Conservation (phyloP, 1,284 basidiomycete species). For the Cutaneotrichosporon daszewskae region DNA sequence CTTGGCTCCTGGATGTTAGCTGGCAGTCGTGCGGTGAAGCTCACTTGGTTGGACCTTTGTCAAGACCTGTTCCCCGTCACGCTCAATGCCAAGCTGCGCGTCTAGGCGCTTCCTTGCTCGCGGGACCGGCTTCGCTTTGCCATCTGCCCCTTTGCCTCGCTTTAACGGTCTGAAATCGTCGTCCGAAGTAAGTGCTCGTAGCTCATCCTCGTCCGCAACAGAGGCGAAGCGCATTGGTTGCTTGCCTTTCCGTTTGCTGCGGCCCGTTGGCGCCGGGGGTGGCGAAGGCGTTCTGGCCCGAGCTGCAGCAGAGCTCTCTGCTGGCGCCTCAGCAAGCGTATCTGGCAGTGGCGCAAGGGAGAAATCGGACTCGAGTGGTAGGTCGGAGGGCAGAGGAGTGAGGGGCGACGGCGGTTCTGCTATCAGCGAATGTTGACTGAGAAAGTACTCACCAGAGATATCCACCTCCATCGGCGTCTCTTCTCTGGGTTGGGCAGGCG, state of each 20-base stretch:
- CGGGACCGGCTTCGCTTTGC: no score
- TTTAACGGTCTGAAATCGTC: no score
- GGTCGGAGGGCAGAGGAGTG: conserved; percentile 11
- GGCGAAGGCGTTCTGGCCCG: no score
- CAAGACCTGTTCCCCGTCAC: conserved; percentile 12
- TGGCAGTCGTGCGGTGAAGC: not conserved
- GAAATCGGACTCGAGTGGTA: not conserved
- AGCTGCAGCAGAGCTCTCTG: no score
- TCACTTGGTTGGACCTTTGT: conserved; percentile 29
- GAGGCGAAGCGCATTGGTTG: not conserved
- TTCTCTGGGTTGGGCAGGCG: no score
- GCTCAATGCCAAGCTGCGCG: conserved; percentile 11
- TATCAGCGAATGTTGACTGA: not conserved
- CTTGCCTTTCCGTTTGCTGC: conserved; percentile 2
- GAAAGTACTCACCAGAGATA: conserved; percentile 3
- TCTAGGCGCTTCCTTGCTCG: conserved; percentile 16
- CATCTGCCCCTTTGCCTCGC: conserved; percentile 14
- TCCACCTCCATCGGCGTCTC: no score
- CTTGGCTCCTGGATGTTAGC: conserved; percentile 5
- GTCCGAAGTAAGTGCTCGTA: conserved; percentile 3
- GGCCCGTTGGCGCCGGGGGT: no score
- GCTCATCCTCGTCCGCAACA: conserved; percentile 10
- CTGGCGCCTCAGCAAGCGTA: no score
- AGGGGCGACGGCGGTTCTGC: not conserved
- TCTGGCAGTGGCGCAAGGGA: no score